Conservation (phyloP, 2,329 filamentous ascomycete genomes). For the Didymella pomorum region DNA sequence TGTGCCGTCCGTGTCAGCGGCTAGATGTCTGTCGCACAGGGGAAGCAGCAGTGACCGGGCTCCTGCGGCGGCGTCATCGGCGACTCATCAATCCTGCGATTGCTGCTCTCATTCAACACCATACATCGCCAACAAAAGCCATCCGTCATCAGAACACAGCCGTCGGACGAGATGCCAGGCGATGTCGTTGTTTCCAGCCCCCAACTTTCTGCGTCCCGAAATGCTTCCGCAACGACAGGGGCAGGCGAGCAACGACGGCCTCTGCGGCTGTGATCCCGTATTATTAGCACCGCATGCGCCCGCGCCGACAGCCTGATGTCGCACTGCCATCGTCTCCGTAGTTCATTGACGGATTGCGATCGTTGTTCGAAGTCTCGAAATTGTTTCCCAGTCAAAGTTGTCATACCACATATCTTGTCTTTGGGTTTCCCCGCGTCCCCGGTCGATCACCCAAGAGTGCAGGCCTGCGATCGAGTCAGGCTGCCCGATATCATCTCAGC, state of each 20-base stretch:
- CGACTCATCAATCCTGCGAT: neutral
- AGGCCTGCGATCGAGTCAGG: neutral
- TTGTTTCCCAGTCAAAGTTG: neutral
- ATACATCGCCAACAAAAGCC: neutral
- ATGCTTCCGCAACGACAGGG: conserved; percentile 18
- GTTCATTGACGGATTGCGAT: neutral
- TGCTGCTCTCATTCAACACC: neutral
- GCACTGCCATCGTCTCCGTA: neutral
- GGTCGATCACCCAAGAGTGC: conserved; percentile 1
- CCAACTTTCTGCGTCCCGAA: conserved; percentile 8
- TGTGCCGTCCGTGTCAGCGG: conserved; percentile 1
- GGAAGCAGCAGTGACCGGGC: neutral
- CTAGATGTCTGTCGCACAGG: neutral
- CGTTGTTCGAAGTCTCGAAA: neutral
- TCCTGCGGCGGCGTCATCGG: neutral
- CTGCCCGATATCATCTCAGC: neutral
- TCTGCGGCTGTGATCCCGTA: conserved; percentile 16
- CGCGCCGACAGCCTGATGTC: conserved; percentile 10
- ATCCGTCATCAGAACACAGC: neutral
- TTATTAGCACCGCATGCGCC: conserved; percentile 14
- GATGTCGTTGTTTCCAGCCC: conserved; percentile 4
- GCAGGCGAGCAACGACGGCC: conserved; percentile 21
- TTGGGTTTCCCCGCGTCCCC: conserved; percentile 1
- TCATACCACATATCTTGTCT: neutral
- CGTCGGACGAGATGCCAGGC: neutral